Base-by-base conservation (phyloP, 345 rosid species). In the Microcos paniculata region DNA sequence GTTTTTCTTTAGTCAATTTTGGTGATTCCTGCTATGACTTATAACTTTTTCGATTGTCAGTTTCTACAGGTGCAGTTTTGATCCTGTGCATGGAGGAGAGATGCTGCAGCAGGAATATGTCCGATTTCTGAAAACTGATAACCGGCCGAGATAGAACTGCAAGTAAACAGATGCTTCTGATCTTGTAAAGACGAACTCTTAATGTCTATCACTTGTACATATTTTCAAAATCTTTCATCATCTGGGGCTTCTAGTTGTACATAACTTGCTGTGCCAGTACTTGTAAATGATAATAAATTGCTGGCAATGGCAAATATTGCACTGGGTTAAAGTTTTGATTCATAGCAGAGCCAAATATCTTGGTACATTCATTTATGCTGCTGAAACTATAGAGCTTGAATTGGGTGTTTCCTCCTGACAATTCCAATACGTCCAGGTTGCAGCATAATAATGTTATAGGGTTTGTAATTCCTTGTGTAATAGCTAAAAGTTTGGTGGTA, bases 21-120 rank as follows among this genome's bases (percentile, higher is more conserved):
- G 18, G 12, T 6, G 24, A 45, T 59, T 15, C 24, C 19, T 46
- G 38, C 56, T n/a, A 10, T 66, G 21, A 33, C 76, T 76, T 40
- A 30, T 16, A 21, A 16, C 68, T 48, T 70, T 35, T 49, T 7
- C 23, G 46, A 42, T 46, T 31, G 12, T 62, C 90, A 90, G 94
- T 79, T 88, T 90, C 77, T 87, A 87, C 76, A 87, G 91, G 80
- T 88, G 91, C 85, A 83, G 85, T 52, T 90, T 90, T 40, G 91
- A 90, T 82, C 90, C 89, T 2, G 79, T 81, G 38, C 76, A 87
- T 38, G 92, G 92, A 45, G 91, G 94, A 56, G 83, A 86, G 78
- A 87, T 90, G 92, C 56, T 76, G 76, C 92, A 86, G 87, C 88
- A 48, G 81, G 95, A 90, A 76, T 88, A 87, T 66, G 84, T 81